Evolutionary conservation across 352 stramenopile species (phyloP).

Genomic region (Phytophthora podocarpi): DNA sequence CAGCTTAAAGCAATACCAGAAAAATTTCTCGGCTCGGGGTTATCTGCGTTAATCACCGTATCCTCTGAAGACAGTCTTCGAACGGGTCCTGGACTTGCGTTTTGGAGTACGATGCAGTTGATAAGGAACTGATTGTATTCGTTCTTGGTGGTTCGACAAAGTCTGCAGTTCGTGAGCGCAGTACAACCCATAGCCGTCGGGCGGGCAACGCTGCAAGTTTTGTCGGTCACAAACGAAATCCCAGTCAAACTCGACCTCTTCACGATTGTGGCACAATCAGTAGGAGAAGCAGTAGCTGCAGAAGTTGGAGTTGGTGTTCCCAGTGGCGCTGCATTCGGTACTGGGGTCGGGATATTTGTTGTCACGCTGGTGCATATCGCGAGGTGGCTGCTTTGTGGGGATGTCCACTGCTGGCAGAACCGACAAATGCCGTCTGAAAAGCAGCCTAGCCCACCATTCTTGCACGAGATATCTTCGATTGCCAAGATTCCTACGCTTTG

Average conservation of each 20-base stretch:
- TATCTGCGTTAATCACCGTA: neutral
- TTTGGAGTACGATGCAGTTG: conserved; percentile 13
- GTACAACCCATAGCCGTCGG: conserved; percentile 37
- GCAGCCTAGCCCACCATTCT: conserved; percentile 33
- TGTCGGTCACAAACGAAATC: conserved; percentile 45
- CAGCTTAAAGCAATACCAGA: conserved; percentile 7
- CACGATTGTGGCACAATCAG: conserved; percentile 24
- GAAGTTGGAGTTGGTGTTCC: neutral
- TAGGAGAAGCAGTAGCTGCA: neutral
- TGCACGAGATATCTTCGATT: conserved; percentile 30
- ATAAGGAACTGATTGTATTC: conserved; percentile 50
- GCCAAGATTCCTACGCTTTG: conserved; percentile 33
- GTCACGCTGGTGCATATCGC: conserved; percentile 8
- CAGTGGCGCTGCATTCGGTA: neutral
- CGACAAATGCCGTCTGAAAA: conserved; percentile 33
- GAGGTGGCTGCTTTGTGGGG: conserved; percentile 26
- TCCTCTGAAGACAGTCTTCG: neutral
- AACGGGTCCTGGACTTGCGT: neutral
- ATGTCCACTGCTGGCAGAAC: conserved; percentile 33
- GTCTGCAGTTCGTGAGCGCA: conserved; percentile 39
- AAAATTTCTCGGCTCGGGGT: neutral
- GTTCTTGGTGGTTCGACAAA: conserved; percentile 59
- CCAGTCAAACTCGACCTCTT: conserved; percentile 19
- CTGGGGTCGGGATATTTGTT: neutral
- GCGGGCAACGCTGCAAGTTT: conserved; percentile 24